Base-by-base conservation (phyloP, 1,284 basidiomycete species). In the Ustilago trichophora region DNA sequence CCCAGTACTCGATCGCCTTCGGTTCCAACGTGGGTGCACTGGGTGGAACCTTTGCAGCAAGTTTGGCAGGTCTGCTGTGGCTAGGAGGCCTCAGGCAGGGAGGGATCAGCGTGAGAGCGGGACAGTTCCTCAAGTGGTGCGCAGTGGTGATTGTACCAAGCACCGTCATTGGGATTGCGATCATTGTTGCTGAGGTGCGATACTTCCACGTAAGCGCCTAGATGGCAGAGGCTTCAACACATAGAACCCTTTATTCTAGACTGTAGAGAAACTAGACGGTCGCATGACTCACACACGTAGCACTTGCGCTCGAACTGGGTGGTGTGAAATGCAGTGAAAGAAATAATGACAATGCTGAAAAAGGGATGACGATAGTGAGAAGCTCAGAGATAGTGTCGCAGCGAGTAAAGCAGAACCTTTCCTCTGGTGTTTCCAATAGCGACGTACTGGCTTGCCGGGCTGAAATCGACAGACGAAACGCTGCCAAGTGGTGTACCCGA, bases 1-100 rank as follows among this genome's bases (percentile, higher is more conserved):
- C 72, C 80, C 85, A 35, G 83, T 54, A 88, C 87, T 76, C 89
- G 4, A 85, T 91, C n/a, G 90, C 90, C 0, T 82, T 91, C 11
- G 91, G 91, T 0, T 90, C 88, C 50, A 98, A 97, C 80, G 91
- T 93, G 37, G 94, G 94, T 7, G 94, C 95, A 1, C 90, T 95
- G 73, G 91, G 89, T 50, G 90, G 93, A 73, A 92, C 92, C 13
- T 93, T 95, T 80, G 90, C 90, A 2, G 92, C 92, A 0, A 93
- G 91, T 58, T 86, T 98, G 10, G 93, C 93, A 0, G 94, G 94
- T 0, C 82, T 98, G 47, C 85, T 98, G 10, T 98, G 95, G 95
- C 84, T 86, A 22, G 82, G 84, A 15, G 94, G 96, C 50, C 83
- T 97, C 52, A 79, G 81, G 43, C 90, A 93, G 77, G 95, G 93